Evolutionary conservation across 768 basidiomycete species (phyloP), one percentile per base, ranked within the genome.

Genomic region (Suillus subaureus): DNA sequence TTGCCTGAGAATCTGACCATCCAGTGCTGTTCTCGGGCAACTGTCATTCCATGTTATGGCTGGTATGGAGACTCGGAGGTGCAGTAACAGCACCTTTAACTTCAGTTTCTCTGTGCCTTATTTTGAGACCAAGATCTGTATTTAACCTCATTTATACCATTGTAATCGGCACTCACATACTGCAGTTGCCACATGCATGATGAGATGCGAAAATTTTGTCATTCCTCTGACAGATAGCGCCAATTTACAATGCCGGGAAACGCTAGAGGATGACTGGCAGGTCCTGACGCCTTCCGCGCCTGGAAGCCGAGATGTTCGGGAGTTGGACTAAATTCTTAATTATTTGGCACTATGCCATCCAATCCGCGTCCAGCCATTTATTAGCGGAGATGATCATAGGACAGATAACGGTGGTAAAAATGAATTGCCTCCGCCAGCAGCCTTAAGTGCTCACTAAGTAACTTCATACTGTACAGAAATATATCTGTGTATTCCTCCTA

Each of bases 1-100:
- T 65, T 61, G 71, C 73, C 65, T 73, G 73, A 69, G 76, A 77
- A 77, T 67, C 11, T 33, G 33, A 23, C 12, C 13, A 52, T 54
- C 28, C 23, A 54, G 45, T 68, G 51, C 63, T 66, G 64, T 66
- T 42, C 52, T 33, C 61, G 21, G 68, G 49, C 13, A 51, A 51
- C 55, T 61, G 68, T 51, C 52, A 63, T 63, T 52, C 54, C 61
- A 66, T 39, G 51, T 61, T 35, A 15, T 57, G 33, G 62, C 33
- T 33, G 33, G 63, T 49, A 66, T 60, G 56, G 61, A 61, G 40
- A 39, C 56, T 47, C 28, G 52, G 57, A 55, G 52, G 31, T 35
- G 58, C 18, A 5, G 5, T 33, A 33, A 33, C 33, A 62, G 63
- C 64, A 66, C 70, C 23, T 58, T 23, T 21, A 56, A 63, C n/a